Evolutionary conservation across 805 yeast species (phyloP), one percentile per base, ranked within the genome.

Genomic region (Suhomyces sp.): DNA sequence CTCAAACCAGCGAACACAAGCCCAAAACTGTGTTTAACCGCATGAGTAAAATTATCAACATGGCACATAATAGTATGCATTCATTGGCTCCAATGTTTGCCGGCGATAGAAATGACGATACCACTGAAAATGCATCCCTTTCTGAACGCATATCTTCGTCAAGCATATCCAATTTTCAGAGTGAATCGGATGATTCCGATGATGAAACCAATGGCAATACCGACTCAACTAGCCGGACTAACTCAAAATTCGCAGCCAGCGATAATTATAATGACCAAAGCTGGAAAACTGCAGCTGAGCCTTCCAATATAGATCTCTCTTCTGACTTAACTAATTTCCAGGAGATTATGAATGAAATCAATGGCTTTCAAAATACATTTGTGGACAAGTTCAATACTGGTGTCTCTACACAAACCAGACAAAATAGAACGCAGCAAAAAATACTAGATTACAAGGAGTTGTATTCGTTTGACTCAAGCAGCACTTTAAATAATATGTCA

Each of bases 371-470:
- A 36, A 50, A 34, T 24, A 50, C 48, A n/a, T 59, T 63, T 43
- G 57, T 60, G 4, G 45, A 51, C 19, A 56, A 54, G 34, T 46
- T 40, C 32, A 38, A 43, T 24, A n/a, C 35, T 23, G 12, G n/a
- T n/a, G n/a, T n/a, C n/a, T 28, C 37, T 13, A 19, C 36, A 31
- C 19, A 24, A 7, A 3, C 28, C 9, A 51, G 42, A 19, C 20
- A 41, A 6, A 56, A 56, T 30, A 43, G 73, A 23, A 56, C 62
- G 4, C 68, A 66, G 45, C 60, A 58, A 35, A 63, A 58, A 35
- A 31, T 59, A 8, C 44, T 65, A 20, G 70, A 65, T 34, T 58
- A 62, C 43, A 56, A 52, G 28, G 60, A 61, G 19, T 47, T 64
- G 12, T 39, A 50, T 21, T 31, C 25, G 10, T 43, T 36, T 5